Evolutionary conservation across 371 early-diverging fungal species (phyloP).

Genomic region (Mortierella sp.): DNA sequence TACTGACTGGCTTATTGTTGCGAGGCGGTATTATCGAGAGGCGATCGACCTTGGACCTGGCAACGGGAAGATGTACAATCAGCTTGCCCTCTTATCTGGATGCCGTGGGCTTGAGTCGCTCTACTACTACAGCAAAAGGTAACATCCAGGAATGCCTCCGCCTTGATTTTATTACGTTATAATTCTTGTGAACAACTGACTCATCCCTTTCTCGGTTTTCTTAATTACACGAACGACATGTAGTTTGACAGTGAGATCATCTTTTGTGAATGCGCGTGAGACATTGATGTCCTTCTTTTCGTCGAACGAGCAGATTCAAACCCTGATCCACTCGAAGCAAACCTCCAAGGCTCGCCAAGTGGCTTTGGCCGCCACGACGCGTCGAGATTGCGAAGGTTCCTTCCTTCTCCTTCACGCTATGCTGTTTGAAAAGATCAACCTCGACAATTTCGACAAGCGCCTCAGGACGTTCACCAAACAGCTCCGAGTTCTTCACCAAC

Average conservation of each 20-base stretch:
- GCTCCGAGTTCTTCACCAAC: slow-evolving; percentile 24
- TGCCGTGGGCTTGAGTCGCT: slow-evolving; percentile 51
- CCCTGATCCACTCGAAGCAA: slow-evolving; percentile 30
- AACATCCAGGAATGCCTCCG: not conserved
- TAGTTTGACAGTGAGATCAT: slow-evolving; percentile 57
- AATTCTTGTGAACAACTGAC: not conserved
- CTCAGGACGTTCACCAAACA: slow-evolving; percentile 40
- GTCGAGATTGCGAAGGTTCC: slow-evolving; percentile 58
- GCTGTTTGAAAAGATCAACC: slow-evolving; percentile 75
- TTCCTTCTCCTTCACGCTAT: slow-evolving; percentile 74
- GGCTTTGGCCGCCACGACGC: slow-evolving; percentile 21
- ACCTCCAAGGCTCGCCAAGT: slow-evolving; percentile 34
- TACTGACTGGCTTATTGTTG: slow-evolving; percentile 59
- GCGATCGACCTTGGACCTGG: slow-evolving; percentile 72
- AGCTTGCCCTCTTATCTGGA: slow-evolving; percentile 56
- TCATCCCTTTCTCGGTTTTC: not conserved
- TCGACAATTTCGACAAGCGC: slow-evolving; percentile 66
- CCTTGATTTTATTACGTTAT: not conserved
- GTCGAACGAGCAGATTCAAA: slow-evolving; percentile 47
- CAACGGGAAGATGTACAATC: slow-evolving; percentile 66
- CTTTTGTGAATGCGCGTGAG: slow-evolving; percentile 59
- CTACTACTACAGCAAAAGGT: slow-evolving; percentile 61
- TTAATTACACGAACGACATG: not conserved
- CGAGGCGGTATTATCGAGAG: slow-evolving; percentile 68
- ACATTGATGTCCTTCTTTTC: slow-evolving; percentile 57